Base-by-base conservation (phyloP, 2,329 filamentous ascomycete genomes). In the Paraphaeosphaeria minitans region DNA sequence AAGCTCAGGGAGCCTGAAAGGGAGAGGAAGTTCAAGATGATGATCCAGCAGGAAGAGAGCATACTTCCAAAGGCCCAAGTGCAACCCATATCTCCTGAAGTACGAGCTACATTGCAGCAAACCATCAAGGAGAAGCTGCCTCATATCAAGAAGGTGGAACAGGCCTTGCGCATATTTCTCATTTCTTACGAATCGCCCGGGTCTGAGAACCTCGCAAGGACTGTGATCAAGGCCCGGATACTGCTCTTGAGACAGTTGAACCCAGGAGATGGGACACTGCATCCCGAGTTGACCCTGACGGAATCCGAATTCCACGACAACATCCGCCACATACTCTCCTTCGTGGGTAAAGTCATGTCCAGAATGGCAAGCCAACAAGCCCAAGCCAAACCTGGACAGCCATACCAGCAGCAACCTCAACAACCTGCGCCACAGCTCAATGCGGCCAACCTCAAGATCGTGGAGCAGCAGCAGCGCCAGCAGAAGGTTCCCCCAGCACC, bases 401-500 rank as follows among this genome's bases (percentile, higher is more conserved):
- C 45, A 46, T 53, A 59, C 33, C 55, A 56, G 21, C 65, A 65
- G 59, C 65, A 66, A 53, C 57, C 64, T 45, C 69, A 68, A 55
- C 66, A 66, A 31, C 31, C 55, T 42, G 64, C 66, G 51, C 65
- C 68, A 54, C 72, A 75, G 63, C 67, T 78, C 43, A 78, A 75
- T 58, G 73, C 72, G 45, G 74, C 69, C 27, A 77, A 77, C 55
- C 65, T 75, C 57, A 75, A 70, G 61, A 70, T 63, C 63, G 81
- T 65, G 77, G 80, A 72, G 77, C 80, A 65, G 76, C 76, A 73
- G 51, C 79, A 82, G 58, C 80, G 82, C 59, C 80, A 83, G 57
- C 76, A 82, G 61, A 79, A 77, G 64, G 74, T 79, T 48, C 82
- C 83, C 48, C 76, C 78, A 46, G 79, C 82, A 39, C 81, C 83